phyloP scores from a whole-genome alignment of 2,329 filamentous ascomycete genomes.

The Pseudopyricularia javanii region DNA sequence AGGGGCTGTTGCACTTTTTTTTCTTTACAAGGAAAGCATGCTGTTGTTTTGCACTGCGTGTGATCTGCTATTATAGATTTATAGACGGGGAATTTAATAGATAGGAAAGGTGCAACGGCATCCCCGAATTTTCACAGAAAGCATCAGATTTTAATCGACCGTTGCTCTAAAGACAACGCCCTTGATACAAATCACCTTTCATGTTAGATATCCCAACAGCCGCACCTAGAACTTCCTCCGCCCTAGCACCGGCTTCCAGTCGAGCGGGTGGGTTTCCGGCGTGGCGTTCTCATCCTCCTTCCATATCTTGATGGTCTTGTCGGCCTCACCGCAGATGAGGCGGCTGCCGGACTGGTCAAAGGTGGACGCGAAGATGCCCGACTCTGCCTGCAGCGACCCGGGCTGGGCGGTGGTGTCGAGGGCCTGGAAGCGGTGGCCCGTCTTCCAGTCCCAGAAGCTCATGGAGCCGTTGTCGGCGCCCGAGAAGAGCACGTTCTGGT shows the following conservation, averaged over 20 bases:
- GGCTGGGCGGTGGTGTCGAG: slow-evolving; percentile 89
- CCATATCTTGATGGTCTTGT: slow-evolving; percentile 99
- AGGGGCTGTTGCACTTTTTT: too few species aligned
- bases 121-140: too few species aligned
- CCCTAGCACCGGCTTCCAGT: slow-evolving; percentile 77
- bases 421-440: slow-evolving; percentile 80
- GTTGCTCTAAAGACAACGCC: background rate
- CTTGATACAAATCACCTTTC: background rate
- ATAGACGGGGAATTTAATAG: background rate
- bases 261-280: slow-evolving; percentile 77
- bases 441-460: slow-evolving; percentile 99
- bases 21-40: too few species aligned
- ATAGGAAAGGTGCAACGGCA: background rate
- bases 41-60: too few species aligned
- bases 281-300: slow-evolving; percentile 86
- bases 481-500: slow-evolving; percentile 89
- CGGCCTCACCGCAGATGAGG: slow-evolving; percentile 86
- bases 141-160: background rate
- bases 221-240: slow-evolving; percentile 56
- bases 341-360: slow-evolving; percentile 84
- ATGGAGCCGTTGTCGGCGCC: slow-evolving; percentile 94
- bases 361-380: slow-evolving; percentile 86
- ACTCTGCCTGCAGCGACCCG: slow-evolving; percentile 84
- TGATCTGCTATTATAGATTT: too few species aligned
- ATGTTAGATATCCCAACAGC: background rate